A percentile compares a stretch with the other conserved stretches of the same genome.
Evolutionary conservation across 495 filamentous ascomycete genomes (phyloP).

Genomic region (Xylaria venustula): DNA sequence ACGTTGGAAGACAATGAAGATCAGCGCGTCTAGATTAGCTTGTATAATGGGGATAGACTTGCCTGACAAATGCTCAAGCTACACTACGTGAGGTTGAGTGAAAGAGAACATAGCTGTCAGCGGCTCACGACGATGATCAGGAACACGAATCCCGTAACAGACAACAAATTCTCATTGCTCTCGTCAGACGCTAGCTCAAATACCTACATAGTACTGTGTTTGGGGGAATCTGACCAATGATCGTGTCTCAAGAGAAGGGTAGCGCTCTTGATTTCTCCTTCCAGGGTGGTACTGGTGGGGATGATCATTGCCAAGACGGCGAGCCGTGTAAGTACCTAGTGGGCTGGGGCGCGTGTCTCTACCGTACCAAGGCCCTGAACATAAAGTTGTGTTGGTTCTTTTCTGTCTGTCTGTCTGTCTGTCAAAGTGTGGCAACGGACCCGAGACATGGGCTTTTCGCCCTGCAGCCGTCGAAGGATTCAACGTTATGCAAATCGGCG

Average conservation of each 20-base stretch:
- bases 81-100: too few species aligned
- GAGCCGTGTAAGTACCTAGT: not conserved
- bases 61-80: constrained; percentile 16
- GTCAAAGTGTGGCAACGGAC: constrained; percentile 1
- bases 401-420: too few species aligned
- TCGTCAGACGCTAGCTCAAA: not conserved
- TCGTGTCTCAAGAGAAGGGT: not conserved
- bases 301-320: constrained; percentile 4
- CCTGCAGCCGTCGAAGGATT: constrained; percentile 3
- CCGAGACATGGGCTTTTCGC: not conserved
- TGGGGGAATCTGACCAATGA: not conserved
- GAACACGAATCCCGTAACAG: not conserved
- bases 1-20: constrained; percentile 2
- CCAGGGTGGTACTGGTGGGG: not conserved
- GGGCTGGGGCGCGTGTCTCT: too few species aligned
- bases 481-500: not conserved
- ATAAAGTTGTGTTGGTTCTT: too few species aligned
- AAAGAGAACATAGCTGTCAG: too few species aligned
- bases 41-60: too few species aligned
- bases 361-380: too few species aligned
- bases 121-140: too few species aligned
- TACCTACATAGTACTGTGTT: too few species aligned
- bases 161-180: not conserved
- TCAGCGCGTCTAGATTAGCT: constrained; percentile 10
- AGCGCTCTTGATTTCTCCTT: too few species aligned